A percentile compares a stretch with the other conserved stretches of the same genome.
Conservation (phyloP, 495 filamentous ascomycete species). For the Penicillium pancosmium region DNA sequence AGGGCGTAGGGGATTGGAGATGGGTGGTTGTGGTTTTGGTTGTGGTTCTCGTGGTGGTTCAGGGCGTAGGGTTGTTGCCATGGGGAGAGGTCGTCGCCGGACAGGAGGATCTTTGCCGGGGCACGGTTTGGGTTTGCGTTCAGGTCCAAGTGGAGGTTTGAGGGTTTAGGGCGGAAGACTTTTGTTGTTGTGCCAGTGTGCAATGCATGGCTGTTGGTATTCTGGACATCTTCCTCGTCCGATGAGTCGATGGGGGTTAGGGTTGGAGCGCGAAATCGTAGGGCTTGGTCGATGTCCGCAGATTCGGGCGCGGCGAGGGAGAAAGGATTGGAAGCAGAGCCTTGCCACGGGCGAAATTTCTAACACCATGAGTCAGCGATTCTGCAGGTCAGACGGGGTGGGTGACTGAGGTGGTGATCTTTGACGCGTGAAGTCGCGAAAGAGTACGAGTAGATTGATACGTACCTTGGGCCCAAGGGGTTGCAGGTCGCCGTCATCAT, state of each 20-base stretch:
- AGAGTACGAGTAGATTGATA: background rate
- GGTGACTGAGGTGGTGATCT: background rate
- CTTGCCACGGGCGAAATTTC: constrained; percentile 9
- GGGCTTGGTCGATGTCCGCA: constrained; percentile 16
- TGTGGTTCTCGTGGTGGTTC: constrained; percentile 4
- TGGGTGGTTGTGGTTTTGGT: constrained; percentile 43
- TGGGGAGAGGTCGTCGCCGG: constrained; percentile 35
- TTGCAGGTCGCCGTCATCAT: constrained; percentile 7
- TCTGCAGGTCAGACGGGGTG: background rate
- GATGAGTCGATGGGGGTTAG: constrained; percentile 47
- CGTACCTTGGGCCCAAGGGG: constrained; percentile 12
- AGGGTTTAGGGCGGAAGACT: background rate
- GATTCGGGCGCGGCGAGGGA: constrained; percentile 13
- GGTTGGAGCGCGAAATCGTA: constrained; percentile 28
- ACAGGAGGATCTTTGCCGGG: constrained; percentile 13
- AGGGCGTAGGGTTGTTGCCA: constrained; percentile 29
- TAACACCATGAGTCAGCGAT: background rate
- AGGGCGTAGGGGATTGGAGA: constrained; percentile 52
- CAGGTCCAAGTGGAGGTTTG: constrained; percentile 4
- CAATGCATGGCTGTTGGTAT: background rate
- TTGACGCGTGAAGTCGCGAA: background rate
- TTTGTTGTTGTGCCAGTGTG: background rate
- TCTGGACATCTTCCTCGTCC: constrained; percentile 34
- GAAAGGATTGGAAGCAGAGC: background rate
- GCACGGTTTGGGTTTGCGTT: constrained; percentile 8